Conservation (phyloP, 257 asterid species). For the Cruciata laevipes region DNA sequence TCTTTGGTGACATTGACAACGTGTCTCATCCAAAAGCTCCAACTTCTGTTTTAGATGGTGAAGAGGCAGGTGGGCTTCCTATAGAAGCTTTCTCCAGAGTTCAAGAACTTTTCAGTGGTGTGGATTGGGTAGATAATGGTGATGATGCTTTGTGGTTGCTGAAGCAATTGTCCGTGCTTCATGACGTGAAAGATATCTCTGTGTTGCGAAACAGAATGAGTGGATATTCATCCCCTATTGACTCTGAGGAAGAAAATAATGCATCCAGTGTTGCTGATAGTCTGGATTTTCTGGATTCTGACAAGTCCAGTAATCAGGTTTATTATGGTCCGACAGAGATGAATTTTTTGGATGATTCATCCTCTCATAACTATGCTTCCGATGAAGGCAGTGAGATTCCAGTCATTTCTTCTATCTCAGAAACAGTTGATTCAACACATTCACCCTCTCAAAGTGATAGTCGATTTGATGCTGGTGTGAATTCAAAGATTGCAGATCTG, state of each 20-base stretch:
- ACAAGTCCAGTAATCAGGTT: conserved; percentile 37
- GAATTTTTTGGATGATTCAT: conserved; percentile 56
- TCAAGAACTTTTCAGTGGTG: conserved; percentile 85
- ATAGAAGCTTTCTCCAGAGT: conserved; percentile 91
- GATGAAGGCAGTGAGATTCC: conserved; percentile 54
- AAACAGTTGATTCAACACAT: conserved; percentile 26
- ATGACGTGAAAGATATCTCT: conserved; percentile 77
- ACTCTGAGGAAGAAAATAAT: conserved; percentile 93
- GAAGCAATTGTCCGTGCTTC: conserved; percentile 72
- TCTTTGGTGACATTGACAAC: conserved; percentile 93
- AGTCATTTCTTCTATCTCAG: conserved; percentile 26
- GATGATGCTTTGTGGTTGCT: conserved; percentile 96
- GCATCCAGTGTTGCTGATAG: conserved; percentile 87
- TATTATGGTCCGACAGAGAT: conserved; percentile 40
- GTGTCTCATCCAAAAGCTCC: conserved; percentile 55
- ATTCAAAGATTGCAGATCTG: conserved; percentile 26
- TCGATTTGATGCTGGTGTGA: conserved; percentile 31
- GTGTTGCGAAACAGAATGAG: conserved; percentile 60
- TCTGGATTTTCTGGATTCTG: conserved; percentile 79
- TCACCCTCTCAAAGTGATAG: conserved; percentile 28
- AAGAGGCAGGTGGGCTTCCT: conserved; percentile 89
- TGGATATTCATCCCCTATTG: conserved; percentile 77
- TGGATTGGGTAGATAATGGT: conserved; percentile 71
- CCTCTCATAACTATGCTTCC: conserved; percentile 46
- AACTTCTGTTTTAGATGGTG: conserved; percentile 67